A percentile compares a stretch with the other conserved stretches of the same genome.
These are phyloP conservation scores for Sordariomycetes sp. DNA, from an alignment of 2,329 filamentous ascomycete species.

Conservation along the genomic window DNA sequence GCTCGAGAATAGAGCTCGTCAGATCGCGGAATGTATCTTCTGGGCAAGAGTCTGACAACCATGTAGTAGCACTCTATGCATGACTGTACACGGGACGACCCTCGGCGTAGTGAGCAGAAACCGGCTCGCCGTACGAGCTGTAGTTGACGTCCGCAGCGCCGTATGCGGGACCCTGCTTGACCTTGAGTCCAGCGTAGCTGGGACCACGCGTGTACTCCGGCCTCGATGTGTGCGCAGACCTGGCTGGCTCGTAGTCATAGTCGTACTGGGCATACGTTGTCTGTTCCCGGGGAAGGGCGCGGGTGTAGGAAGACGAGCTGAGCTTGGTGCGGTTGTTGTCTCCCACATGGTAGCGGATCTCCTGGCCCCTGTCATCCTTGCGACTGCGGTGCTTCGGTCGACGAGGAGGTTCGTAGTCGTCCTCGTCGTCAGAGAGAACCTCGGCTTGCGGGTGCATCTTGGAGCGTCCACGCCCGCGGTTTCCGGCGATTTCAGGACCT, in stretches of 20 bases:
- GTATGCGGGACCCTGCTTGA: no score
- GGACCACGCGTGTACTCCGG: no score
- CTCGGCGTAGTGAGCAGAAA: no score
- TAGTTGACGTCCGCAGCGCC: no score
- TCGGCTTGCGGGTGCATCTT: slow-evolving; percentile 24
- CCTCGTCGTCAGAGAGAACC: slow-evolving; percentile 23
- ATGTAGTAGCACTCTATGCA: no score
- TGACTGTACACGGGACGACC: no score
- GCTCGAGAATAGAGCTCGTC: no score
- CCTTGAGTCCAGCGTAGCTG: no score
- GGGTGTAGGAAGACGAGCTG: slow-evolving; percentile 13
- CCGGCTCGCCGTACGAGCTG: no score
- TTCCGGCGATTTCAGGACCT: slow-evolving; percentile 12
- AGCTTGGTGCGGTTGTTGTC: slow-evolving; percentile 16
- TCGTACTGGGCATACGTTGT: slow-evolving; percentile 13
- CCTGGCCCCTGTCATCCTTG: slow-evolving; percentile 24
- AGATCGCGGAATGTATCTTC: no score
- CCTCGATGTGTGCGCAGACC: no score
- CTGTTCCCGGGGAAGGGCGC: slow-evolving; percentile 13
- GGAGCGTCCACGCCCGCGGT: slow-evolving; percentile 27
- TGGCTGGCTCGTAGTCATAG: slow-evolving; percentile 8
- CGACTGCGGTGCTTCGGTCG: slow-evolving; percentile 24
- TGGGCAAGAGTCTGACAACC: no score
- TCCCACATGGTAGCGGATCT: slow-evolving; percentile 21
- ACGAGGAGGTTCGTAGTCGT: slow-evolving; percentile 16